Evolutionary conservation across 768 basidiomycete species (phyloP).

Genomic region (Lactarius deliciosus): DNA sequence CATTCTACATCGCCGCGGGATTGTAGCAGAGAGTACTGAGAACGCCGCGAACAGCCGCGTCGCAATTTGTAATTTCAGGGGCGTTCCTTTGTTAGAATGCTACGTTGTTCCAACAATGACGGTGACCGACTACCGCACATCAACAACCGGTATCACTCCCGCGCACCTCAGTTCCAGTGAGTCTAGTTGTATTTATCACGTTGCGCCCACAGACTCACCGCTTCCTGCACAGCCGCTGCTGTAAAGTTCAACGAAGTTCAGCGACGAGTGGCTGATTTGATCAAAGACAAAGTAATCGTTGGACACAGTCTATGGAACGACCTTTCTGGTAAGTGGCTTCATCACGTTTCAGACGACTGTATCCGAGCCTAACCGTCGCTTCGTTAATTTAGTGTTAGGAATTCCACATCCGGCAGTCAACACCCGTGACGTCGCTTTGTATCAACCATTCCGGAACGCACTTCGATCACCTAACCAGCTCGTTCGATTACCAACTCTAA

Average conservation of each 20-base stretch:
- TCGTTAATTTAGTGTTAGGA: slow-evolving; percentile 57
- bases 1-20: slow-evolving; percentile 5
- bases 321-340: slow-evolving; percentile 56
- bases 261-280: slow-evolving; percentile 58
- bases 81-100: slow-evolving; percentile 58
- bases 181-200: slow-evolving; percentile 23
- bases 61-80: slow-evolving; percentile 41
- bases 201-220: background rate
- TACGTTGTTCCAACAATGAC: slow-evolving; percentile 65
- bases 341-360: slow-evolving; percentile 16
- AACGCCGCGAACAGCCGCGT: slow-evolving; percentile 42
- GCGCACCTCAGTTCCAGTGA: slow-evolving; percentile 43
- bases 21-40: slow-evolving; percentile 9
- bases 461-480: slow-evolving; percentile 64
- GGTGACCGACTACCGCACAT: slow-evolving; percentile 73
- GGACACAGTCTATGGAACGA: slow-evolving; percentile 83
- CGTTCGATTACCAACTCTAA: slow-evolving; percentile 73
- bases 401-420: slow-evolving; percentile 75
- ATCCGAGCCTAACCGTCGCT: slow-evolving; percentile 22
- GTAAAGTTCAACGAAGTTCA: slow-evolving; percentile 64
- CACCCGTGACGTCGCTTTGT: slow-evolving; percentile 80
- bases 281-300: slow-evolving; percentile 69
- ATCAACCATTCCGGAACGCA: slow-evolving; percentile 76
- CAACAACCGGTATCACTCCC: slow-evolving; percentile 55
- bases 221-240: slow-evolving; percentile 44